These are phyloP conservation scores for Mycena kentingensis DNA, from an alignment of 768 basidiomycete genomes.

Conservation along the genomic window DNA sequence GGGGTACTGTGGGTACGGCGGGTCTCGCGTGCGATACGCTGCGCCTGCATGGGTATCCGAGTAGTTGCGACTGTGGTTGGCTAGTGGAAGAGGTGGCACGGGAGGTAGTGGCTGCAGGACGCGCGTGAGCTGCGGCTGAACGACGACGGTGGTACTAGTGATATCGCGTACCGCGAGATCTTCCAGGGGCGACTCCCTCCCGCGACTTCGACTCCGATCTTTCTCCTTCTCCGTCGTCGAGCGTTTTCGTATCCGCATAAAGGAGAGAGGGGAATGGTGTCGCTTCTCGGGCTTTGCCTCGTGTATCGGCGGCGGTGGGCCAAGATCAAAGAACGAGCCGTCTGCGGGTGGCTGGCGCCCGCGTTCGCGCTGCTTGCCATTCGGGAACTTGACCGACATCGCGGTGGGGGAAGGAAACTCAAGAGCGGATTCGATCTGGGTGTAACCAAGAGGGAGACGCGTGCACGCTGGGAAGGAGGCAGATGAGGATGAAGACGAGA, in stretches of 20 bases:
- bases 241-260: slow-evolving; percentile 18
- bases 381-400: slow-evolving; percentile 18
- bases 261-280: slow-evolving; percentile 16
- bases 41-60: too few species aligned
- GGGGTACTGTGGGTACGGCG: background rate
- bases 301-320: slow-evolving; percentile 3
- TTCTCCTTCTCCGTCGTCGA: slow-evolving; percentile 13
- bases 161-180: background rate
- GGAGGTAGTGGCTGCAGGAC: slow-evolving; percentile 8
- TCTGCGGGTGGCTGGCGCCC: slow-evolving; percentile 4
- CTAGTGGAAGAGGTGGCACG: slow-evolving; percentile 12
- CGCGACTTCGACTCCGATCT: background rate
- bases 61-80: slow-evolving; percentile 12
- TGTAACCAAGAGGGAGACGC: too few species aligned
- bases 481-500: too few species aligned
- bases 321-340: slow-evolving; percentile 18
- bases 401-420: background rate
- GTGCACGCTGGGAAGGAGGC: too few species aligned
- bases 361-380: slow-evolving; percentile 10
- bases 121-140: too few species aligned
- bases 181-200: slow-evolving; percentile 6
- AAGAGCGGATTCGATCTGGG: too few species aligned
- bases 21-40: too few species aligned
- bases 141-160: background rate
- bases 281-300: slow-evolving; percentile 7